Percentiles rank a stretch among this genome's conserved stretches.
Conservation (phyloP, 805 yeast genomes). For the Wickerhamiella vanderwaltii region DNA sequence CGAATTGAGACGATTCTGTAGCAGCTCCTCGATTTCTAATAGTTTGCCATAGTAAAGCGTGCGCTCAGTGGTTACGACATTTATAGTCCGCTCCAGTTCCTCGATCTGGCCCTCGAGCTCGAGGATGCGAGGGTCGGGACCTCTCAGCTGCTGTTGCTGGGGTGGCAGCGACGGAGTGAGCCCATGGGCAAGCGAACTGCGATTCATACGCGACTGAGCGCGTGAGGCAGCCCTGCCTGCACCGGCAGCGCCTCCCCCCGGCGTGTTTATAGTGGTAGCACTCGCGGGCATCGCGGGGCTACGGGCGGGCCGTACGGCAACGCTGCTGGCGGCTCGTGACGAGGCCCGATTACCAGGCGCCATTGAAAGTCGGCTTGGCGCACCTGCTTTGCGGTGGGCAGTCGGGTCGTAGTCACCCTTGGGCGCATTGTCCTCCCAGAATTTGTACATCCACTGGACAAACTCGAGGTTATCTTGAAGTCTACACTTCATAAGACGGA, state of each 20-base stretch:
- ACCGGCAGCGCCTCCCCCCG: no score
- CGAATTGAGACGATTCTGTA: slow-evolving; percentile 49
- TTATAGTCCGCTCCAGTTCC: slow-evolving; percentile 39
- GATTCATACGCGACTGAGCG: slow-evolving; percentile 5
- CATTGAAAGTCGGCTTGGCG: slow-evolving; percentile 1
- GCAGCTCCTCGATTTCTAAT: slow-evolving; percentile 73
- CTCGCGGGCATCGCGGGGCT: slow-evolving; percentile 12
- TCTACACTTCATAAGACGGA: slow-evolving; percentile 68
- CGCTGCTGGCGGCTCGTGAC: slow-evolving; percentile 9
- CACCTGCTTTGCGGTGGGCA: slow-evolving; percentile 37
- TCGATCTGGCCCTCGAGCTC: slow-evolving; percentile 36
- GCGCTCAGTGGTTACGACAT: slow-evolving; percentile 59
- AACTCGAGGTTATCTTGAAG: slow-evolving; percentile 92
- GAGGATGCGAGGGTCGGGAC: slow-evolving; percentile 8
- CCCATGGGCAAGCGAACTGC: slow-evolving; percentile 13
- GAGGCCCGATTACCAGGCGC: neutral
- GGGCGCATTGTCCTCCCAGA: slow-evolving; percentile 67
- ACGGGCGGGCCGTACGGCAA: neutral
- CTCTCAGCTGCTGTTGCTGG: slow-evolving; percentile 3
- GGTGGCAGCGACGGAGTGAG: slow-evolving; percentile 1
- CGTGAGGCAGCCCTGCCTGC: slow-evolving; percentile 5
- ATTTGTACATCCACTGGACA: slow-evolving; percentile 78
- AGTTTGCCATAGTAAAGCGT: slow-evolving; percentile 83
- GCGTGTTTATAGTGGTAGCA: no score
- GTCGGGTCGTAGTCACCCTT: slow-evolving; percentile 61